These are phyloP conservation scores for Amanita pallidorosea DNA, from an alignment of 768 basidiomycete species.

Conservation along the genomic window DNA sequence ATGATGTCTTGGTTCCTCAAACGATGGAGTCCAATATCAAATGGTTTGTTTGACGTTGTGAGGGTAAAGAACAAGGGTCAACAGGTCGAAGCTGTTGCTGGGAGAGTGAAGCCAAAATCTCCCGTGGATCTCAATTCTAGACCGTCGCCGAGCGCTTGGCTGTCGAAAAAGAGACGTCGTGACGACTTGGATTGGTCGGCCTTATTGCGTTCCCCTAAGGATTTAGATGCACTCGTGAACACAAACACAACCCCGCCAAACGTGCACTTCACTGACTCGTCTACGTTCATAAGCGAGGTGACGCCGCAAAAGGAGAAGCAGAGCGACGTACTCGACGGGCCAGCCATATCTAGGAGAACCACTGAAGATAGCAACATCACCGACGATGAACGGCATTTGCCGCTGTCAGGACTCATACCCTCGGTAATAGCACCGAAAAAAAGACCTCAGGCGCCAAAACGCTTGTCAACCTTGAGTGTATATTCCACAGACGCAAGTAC, in stretches of 20 bases:
- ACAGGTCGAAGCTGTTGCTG: neutral
- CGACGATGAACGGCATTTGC: neutral
- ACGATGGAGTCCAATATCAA: conserved; percentile 22
- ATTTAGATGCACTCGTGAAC: neutral
- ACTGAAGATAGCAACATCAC: neutral
- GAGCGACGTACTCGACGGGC: neutral
- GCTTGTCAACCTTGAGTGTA: conserved; percentile 10
- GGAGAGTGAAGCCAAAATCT: neutral
- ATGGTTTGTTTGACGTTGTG: conserved; percentile 18
- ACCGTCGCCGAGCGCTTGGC: conserved; percentile 1
- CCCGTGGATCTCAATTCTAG: neutral
- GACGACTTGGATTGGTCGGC: neutral
- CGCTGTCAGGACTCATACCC: conserved; percentile 4
- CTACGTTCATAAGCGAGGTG: neutral
- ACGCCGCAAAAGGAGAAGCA: neutral
- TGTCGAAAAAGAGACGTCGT: neutral
- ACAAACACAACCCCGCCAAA: neutral
- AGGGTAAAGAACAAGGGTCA: conserved; percentile 3
- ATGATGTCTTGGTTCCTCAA: conserved; percentile 26
- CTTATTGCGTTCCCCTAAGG: neutral
- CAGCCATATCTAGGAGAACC: neutral
- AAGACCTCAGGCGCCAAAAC: neutral
- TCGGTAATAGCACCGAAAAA: neutral
- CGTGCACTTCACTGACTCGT: neutral
- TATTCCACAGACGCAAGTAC: conserved; percentile 10